Base-by-base conservation (phyloP, 2,329 filamentous ascomycete genomes). In the Corinectria fuckeliana region DNA sequence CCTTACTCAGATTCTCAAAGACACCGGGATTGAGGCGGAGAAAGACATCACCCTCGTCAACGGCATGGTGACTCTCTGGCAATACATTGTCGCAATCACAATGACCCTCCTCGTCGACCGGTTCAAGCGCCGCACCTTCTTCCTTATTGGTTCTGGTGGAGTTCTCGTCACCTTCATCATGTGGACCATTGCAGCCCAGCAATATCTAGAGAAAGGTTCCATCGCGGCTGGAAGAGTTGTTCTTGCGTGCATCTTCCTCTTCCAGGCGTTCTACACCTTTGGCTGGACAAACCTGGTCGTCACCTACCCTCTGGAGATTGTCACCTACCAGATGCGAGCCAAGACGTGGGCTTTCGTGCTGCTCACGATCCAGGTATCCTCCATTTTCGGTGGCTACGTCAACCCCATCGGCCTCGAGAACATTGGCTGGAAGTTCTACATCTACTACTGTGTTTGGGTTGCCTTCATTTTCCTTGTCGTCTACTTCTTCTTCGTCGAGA, bases 271-370 rank as follows among this genome's bases (percentile, higher is more conserved):
- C 32, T 80, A 80, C 51, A 78, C 75, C 0, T 72, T 78, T 30
- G 78, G 75, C 1, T 81, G 78, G 78, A 80, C 76, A 0, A 77
- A 77, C 7, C 41, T 81, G 41, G 73, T 79, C 2, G 77, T 80
- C 1, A 77, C 77, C 0, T 81, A 81, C 47, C 77, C 78, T 1
- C 69, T 78, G 0, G 78, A 80, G 60, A 68, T 80, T 6, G 74
- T 78, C 5, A 75, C 77, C 0, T 77, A 77, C 34, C 72, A 75
- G 48, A 78, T 79, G 73, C 74, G 78, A 6, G 77, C 78, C 50
- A 80, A 79, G 67, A 71, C 75, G 0, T 78, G 75, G 74, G 73
- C 73, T 0, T 77, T 80, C 45, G 75, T 78, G 0, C 70, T 80
- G 0, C 66, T 78, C 21, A 77, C 74, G 0, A 79, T 78, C 21